phyloP scores from a whole-genome alignment of 352 stramenopile genomes.

The Globisporangium sylvaticum region DNA sequence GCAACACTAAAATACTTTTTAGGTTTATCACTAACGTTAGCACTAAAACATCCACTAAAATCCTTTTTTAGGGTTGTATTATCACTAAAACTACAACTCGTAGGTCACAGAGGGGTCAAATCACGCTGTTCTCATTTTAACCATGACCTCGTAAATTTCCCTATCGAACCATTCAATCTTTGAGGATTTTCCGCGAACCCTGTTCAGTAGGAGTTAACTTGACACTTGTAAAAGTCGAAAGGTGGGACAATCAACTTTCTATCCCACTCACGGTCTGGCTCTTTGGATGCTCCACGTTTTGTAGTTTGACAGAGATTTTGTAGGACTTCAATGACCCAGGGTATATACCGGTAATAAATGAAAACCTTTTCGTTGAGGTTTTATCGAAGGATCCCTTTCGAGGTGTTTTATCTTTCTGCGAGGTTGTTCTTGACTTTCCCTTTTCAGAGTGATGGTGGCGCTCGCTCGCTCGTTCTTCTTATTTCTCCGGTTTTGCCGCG shows the following conservation, averaged over 20 bases:
- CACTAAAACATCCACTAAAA: too few relatives aligned
- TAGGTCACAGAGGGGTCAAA: too few relatives aligned
- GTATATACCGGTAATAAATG: background rate
- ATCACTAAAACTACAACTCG: too few relatives aligned
- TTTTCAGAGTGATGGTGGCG: constrained; percentile 7
- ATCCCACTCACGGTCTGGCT: background rate
- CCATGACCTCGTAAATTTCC: background rate
- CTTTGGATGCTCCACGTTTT: background rate
- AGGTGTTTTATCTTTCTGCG: background rate
- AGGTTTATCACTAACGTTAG: too few relatives aligned
- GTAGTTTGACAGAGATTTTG: background rate
- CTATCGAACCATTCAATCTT: too few relatives aligned
- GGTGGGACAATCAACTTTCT: background rate
- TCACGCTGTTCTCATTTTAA: too few relatives aligned
- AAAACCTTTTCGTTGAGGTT: background rate
- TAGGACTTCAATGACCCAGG: background rate
- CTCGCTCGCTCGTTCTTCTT: background rate
- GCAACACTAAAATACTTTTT: too few relatives aligned
- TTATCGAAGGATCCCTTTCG: background rate
- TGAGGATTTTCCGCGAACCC: too few relatives aligned
- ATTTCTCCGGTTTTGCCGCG: background rate
- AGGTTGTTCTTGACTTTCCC: constrained; percentile 6
- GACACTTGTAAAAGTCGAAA: too few relatives aligned
- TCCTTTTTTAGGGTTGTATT: too few relatives aligned
- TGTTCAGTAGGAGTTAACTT: too few relatives aligned